phyloP scores from a whole-genome alignment of 192 early-diverging fungal species.

The Glomus cerebriforme region DNA sequence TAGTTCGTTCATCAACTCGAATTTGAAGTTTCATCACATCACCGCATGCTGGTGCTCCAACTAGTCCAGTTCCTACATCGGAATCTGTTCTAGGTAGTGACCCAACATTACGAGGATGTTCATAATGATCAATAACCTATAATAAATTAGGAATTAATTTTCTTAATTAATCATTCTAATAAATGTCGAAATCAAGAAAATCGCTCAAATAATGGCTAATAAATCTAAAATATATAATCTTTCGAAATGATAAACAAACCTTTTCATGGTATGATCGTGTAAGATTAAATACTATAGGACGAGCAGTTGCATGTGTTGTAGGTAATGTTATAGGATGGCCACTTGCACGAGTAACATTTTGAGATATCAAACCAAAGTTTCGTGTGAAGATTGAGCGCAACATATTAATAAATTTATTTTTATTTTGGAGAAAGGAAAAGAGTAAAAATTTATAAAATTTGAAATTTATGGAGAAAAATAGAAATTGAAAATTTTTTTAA shows the following conservation, averaged over 20 bases:
- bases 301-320: background rate
- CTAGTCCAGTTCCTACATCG: slow-evolving; percentile 95
- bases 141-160: background rate
- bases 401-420: background rate
- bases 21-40: slow-evolving; percentile 97
- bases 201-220: too few species aligned
- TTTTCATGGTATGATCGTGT: background rate
- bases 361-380: background rate
- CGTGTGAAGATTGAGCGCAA: background rate
- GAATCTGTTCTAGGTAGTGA: slow-evolving; percentile 85
- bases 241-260: background rate
- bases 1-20: slow-evolving; percentile 86
- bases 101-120: slow-evolving; percentile 94
- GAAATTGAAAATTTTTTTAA: too few species aligned
- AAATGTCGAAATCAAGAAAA: background rate
- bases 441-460: background rate
- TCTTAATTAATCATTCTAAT: background rate
- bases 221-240: too few species aligned
- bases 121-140: slow-evolving; percentile 97
- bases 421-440: background rate
- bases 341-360: background rate
- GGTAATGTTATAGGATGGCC: background rate
- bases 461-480: too few species aligned
- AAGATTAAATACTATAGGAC: background rate
- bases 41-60: slow-evolving; percentile 84